A percentile compares a stretch with the other conserved stretches of the same genome.
phyloP scores from a whole-genome alignment of 768 basidiomycete species.

The Termitomyces bulborhizus region DNA sequence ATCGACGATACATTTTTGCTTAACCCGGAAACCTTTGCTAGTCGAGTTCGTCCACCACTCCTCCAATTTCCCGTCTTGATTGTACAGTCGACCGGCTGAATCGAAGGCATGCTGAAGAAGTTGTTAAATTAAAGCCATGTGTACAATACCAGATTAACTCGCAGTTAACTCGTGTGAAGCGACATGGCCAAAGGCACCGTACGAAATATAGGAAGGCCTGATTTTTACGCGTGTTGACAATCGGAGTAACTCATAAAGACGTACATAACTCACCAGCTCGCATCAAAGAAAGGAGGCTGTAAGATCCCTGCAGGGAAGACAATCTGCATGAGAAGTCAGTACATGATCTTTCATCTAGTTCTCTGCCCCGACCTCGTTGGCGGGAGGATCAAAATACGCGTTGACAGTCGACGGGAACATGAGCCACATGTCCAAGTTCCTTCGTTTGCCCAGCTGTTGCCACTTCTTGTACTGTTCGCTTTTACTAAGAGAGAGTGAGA shows the following conservation, averaged over 20 bases:
- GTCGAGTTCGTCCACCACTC: conserved; percentile 94
- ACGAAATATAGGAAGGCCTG: conserved; percentile 86
- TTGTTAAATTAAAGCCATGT: background rate
- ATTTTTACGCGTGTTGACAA: background rate
- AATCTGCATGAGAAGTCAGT: conserved; percentile 39
- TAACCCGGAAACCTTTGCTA: conserved; percentile 73
- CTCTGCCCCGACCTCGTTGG: conserved; percentile 61
- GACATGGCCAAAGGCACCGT: conserved; percentile 89
- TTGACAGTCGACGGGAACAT: conserved; percentile 86
- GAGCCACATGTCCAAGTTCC: conserved; percentile 76
- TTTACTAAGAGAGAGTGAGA: conserved; percentile 27
- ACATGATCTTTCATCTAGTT: background rate
- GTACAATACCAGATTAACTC: conserved; percentile 15
- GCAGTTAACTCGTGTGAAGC: conserved; percentile 92
- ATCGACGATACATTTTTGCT: conserved; percentile 83
- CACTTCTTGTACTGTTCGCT: conserved; percentile 65
- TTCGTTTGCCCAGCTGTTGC: conserved; percentile 60
- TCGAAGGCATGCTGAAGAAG: conserved; percentile 76
- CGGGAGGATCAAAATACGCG: conserved; percentile 83
- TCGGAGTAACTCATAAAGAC: background rate
- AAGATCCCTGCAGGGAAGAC: conserved; percentile 97
- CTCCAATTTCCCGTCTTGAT: conserved; percentile 80
- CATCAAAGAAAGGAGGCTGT: conserved; percentile 85
- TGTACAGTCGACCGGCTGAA: conserved; percentile 84
- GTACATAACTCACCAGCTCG: conserved; percentile 50